Percentiles rank a stretch among this genome's conserved stretches.
Evolutionary conservation across 2,329 filamentous ascomycete genomes (phyloP).

Genomic region (Neocatenulostroma microsporum): DNA sequence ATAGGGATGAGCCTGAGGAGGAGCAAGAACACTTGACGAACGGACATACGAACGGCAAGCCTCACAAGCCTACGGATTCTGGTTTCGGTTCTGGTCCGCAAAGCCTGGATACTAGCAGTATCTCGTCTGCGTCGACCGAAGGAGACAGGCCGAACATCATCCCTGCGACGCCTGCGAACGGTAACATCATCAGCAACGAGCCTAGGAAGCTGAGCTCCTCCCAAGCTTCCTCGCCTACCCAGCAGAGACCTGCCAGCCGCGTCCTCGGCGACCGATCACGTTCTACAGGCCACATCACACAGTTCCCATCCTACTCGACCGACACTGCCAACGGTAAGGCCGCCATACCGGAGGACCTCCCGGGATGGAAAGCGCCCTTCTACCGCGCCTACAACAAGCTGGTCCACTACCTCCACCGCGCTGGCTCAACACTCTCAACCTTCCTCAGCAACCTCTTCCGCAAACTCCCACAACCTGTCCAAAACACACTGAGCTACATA

Average conservation of each 20-base stretch:
- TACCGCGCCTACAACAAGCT: constrained; percentile 14
- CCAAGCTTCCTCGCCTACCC: constrained; percentile 14
- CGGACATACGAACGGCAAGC: constrained; percentile 11
- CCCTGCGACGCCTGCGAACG: constrained; percentile 41
- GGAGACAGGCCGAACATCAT: constrained; percentile 24
- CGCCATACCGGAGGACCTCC: constrained; percentile 6
- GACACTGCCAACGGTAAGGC: constrained; percentile 12
- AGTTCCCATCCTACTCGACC: constrained; percentile 29
- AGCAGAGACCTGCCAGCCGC: constrained; percentile 3
- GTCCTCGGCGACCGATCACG: constrained; percentile 24
- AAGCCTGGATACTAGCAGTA: constrained; percentile 32
- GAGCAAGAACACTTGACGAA: constrained; percentile 33
- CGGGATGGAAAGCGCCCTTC: constrained; percentile 21
- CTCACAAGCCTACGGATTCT: constrained; percentile 28
- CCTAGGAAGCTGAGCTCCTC: constrained; percentile 32
- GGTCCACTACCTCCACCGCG: constrained; percentile 17
- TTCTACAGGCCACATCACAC: constrained; percentile 48
- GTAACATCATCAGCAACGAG: constrained; percentile 36
- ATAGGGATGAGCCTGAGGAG: constrained; percentile 42
- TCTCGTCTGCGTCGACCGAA: constrained; percentile 20
- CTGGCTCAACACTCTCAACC: constrained; percentile 24
- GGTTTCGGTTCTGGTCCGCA: constrained; percentile 41
- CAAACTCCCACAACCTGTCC: constrained; percentile 46
- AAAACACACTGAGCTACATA: constrained; percentile 41
- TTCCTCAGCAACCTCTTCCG: constrained; percentile 37